Base-by-base conservation (phyloP, 2,329 filamentous ascomycete species). In the Pseudonectria buxi region DNA sequence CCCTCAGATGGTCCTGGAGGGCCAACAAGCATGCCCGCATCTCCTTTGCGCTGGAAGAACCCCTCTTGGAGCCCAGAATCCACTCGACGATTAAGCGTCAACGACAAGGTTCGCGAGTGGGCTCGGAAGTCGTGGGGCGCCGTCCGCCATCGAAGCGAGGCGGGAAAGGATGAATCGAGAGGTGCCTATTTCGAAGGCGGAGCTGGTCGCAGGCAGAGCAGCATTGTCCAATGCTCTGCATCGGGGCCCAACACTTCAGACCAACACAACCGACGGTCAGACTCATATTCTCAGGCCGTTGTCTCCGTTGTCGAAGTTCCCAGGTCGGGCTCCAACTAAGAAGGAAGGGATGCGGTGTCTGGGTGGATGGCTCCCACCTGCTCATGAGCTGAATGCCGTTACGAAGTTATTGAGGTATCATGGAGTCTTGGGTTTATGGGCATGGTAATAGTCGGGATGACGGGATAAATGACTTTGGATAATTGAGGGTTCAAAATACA, bases 401-500 rank as follows among this genome's bases (percentile, higher is more conserved):
- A 22, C 18, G 18, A 27, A 12, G 10, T n/a, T 6, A n/a, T 25
- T 26, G 30, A 26, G 22, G 30, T 24, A 18, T 26, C 14, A 10
- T 13, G 30, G 30, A 32, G 16, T 31, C 16, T 31, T 32, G n/a
- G 14, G 14, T 32, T 26, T 10, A 9, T 9, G 18, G 18, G 24
- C 7, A 11, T 26, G 14, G 14, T 13, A 14, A 26, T 25, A 10
- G n/a, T 26, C n/a, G 13, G 12, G n/a, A 46, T 40, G 32, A 30
- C 22, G 35, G 40, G 36, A 36, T 31, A 28, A 39, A 35, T 31
- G 30, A 28, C 38, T 33, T 41, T 50, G 39, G 36, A 45, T 46
- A 32, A 41, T 35, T 11, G 34, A 44, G 33, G 26, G 30, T 30
- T 59, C 45, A 81, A 51, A 83, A 83, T 49, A 96, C 90, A 28